A percentile compares a stretch with the other conserved stretches of the same genome.
Conservation (phyloP, 2,329 filamentous ascomycete genomes). For the Ramularia endophylla region DNA sequence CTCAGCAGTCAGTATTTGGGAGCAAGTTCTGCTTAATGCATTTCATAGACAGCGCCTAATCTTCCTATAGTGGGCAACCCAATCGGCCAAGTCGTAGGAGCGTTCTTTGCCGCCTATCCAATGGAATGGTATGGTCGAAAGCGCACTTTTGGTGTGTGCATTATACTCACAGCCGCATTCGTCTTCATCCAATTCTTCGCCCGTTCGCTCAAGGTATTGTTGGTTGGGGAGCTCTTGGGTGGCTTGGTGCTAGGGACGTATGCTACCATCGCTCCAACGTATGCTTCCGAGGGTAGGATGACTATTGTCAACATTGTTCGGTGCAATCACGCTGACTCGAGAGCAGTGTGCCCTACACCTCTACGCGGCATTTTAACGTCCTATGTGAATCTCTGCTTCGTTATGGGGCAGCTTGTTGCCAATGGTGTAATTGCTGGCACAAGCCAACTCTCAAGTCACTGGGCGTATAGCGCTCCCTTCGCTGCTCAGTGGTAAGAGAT, state of each 20-base stretch:
- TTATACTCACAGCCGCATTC: constrained; percentile 41
- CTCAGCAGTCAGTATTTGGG: constrained; percentile 25
- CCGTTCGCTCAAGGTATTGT: constrained; percentile 48
- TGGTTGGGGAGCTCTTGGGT: constrained; percentile 57
- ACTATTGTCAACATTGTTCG: no score
- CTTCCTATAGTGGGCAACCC: constrained; percentile 45
- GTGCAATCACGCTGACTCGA: no score
- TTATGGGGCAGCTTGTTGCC: constrained; percentile 55
- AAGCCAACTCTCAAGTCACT: constrained; percentile 28
- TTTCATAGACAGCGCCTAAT: no score
- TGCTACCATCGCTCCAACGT: constrained; percentile 50
- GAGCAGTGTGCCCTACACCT: constrained; percentile 52
- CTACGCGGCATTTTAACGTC: constrained; percentile 54
- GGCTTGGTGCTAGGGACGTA: constrained; percentile 58
- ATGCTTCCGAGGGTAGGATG: constrained; percentile 17
- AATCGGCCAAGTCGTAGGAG: constrained; percentile 52
- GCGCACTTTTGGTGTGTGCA: constrained; percentile 27
- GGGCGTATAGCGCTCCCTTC: constrained; percentile 42
- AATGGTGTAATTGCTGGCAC: constrained; percentile 36
- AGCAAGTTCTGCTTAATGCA: no score
- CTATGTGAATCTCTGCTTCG: constrained; percentile 58
- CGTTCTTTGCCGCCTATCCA: constrained; percentile 36
- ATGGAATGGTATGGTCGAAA: constrained; percentile 31
- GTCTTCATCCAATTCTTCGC: constrained; percentile 61
- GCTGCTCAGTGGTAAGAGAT: constrained; percentile 42